Percentiles rank a stretch among this genome's conserved stretches.
Conservation (phyloP, 495 filamentous ascomycete genomes). For the Cenococcum geophilum region DNA sequence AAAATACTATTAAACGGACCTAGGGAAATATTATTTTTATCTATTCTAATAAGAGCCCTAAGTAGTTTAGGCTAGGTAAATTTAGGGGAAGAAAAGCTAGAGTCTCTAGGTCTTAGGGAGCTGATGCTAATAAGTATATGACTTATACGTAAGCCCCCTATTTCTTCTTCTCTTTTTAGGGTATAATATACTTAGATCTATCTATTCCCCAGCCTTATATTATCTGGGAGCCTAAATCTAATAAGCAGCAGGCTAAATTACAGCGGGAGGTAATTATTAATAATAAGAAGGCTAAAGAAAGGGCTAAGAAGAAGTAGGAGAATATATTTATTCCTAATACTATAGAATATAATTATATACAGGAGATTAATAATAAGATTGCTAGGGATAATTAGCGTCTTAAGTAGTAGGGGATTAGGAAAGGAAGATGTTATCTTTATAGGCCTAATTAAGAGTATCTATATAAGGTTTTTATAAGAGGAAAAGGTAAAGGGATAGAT, state of each 20-base stretch:
- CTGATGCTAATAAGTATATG: neutral
- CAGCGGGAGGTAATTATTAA: neutral
- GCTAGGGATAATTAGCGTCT: neutral
- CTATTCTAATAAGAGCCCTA: slow-evolving; percentile 2
- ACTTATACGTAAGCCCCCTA: neutral
- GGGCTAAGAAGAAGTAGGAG: neutral
- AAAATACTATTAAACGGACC: neutral
- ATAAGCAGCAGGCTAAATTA: neutral
- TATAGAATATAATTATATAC: neutral
- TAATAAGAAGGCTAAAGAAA: slow-evolving; percentile 2
- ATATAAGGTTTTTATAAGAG: no score
- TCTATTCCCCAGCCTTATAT: neutral
- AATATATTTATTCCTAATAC: neutral
- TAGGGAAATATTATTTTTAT: slow-evolving; percentile 3
- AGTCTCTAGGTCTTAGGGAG: neutral
- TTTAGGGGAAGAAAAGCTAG: neutral
- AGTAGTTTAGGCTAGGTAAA: neutral
- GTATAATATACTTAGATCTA: neutral
- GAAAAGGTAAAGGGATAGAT: no score
- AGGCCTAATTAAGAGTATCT: neutral
- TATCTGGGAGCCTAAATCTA: slow-evolving; percentile 4
- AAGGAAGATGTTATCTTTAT: neutral
- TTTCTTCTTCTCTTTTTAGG: neutral
- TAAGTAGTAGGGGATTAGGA: neutral
- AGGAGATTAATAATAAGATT: neutral